These are phyloP conservation scores for Colletotrichum sp. DNA, from an alignment of 2,329 filamentous ascomycete species.

Conservation along the genomic window DNA sequence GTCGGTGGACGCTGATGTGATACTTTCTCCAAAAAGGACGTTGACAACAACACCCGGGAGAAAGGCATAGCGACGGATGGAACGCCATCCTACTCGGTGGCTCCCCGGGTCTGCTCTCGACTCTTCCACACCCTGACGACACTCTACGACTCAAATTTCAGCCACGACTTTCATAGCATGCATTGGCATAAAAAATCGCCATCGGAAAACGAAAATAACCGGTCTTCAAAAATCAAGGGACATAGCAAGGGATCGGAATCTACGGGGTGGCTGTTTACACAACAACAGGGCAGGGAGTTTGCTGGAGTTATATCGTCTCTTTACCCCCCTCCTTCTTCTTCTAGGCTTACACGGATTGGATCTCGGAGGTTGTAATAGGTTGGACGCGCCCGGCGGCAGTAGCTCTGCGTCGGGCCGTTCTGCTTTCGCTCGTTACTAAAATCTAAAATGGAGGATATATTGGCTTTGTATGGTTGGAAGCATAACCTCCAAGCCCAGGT, in stretches of 20 bases:
- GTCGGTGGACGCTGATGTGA: constrained; percentile 21
- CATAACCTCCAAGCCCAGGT: not conserved
- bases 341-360: not conserved
- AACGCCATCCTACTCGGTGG: not conserved
- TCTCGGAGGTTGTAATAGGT: constrained; percentile 6
- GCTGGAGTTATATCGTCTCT: not conserved
- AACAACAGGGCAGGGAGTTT: constrained; percentile 16
- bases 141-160: constrained; percentile 17
- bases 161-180: constrained; percentile 18
- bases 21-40: not conserved
- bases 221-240: constrained; percentile 19
- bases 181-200: constrained; percentile 8
- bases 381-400: not conserved
- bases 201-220: constrained; percentile 18
- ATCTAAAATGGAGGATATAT: not conserved
- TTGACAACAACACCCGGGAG: not conserved
- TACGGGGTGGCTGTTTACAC: constrained; percentile 19
- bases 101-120: not conserved
- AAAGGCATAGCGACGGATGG: constrained; percentile 16
- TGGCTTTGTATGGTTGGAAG: not conserved
- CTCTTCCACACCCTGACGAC: constrained; percentile 16
- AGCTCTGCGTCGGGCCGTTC: not conserved
- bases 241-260: constrained; percentile 4
- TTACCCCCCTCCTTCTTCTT: not conserved
- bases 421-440: not conserved